A percentile compares a stretch with the other conserved stretches of the same genome.
Evolutionary conservation across 257 asterid species (phyloP).

Genomic region (Gentiana straminea): DNA sequence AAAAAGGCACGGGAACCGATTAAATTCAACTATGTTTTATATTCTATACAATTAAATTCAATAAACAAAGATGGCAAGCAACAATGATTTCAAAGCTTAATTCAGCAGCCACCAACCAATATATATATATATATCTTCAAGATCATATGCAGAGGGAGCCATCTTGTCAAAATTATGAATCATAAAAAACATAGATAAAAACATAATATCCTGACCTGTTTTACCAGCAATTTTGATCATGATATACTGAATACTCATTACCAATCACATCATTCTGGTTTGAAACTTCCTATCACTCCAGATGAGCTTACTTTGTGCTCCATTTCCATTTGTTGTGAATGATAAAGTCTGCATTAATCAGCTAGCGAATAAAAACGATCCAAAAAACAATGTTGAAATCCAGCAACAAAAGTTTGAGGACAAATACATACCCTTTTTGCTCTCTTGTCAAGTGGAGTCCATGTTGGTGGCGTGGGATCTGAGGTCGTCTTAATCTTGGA

Average conservation of each 20-base stretch:
- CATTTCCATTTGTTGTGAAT: constrained; percentile 60
- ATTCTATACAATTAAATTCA: too few relatives aligned
- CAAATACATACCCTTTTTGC: constrained; percentile 51
- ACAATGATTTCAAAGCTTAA: too few relatives aligned
- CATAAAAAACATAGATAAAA: too few relatives aligned
- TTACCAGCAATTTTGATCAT: too few relatives aligned
- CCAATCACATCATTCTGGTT: constrained; percentile 17
- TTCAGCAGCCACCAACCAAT: too few relatives aligned
- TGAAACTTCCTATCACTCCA: constrained; percentile 56
- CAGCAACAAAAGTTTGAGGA: constrained; percentile 7
- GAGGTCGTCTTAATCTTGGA: constrained; percentile 39
- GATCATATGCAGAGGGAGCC: too few relatives aligned
- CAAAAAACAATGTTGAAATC: constrained; percentile 3
- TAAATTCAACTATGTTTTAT: too few relatives aligned
- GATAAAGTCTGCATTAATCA: constrained; percentile 62
- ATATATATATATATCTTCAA: too few relatives aligned
- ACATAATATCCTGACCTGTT: too few relatives aligned
- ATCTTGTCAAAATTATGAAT: too few relatives aligned
- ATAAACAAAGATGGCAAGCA: too few relatives aligned
- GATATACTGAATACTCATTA: neutral
- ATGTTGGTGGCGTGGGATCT: constrained; percentile 28
- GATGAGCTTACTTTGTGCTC: constrained; percentile 79
- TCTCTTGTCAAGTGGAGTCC: constrained; percentile 86
- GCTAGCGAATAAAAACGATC: constrained; percentile 15
- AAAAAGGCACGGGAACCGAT: too few relatives aligned